A percentile compares a stretch with the other conserved stretches of the same genome.
These are phyloP conservation scores for Zygnema circumcarinatum DNA, from an alignment of 139 green algal genomes.

Conservation along the genomic window DNA sequence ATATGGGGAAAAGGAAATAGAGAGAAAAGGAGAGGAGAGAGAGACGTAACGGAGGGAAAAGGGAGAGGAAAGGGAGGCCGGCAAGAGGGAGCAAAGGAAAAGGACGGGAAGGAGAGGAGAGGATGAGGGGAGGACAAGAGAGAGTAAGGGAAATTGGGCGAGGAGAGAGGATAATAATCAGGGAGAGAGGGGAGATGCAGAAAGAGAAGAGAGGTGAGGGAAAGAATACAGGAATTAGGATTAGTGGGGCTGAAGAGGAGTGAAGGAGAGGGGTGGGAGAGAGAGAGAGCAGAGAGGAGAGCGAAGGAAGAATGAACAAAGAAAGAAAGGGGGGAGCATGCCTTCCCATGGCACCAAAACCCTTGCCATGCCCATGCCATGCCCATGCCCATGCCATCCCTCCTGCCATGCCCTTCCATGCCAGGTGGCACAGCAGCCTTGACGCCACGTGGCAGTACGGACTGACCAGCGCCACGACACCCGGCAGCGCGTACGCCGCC, in stretches of 20 bases:
- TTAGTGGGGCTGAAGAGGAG: neutral
- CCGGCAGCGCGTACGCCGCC: constrained; percentile 24
- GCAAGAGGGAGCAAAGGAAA: neutral
- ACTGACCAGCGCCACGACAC: constrained; percentile 23
- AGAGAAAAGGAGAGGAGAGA: neutral
- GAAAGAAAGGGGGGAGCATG: neutral
- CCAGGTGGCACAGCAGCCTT: neutral
- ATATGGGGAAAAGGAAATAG: neutral
- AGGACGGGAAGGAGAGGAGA: neutral
- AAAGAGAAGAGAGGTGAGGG: neutral
- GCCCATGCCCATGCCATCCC: too few relatives aligned
- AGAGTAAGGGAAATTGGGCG: neutral
- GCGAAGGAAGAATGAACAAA: neutral
- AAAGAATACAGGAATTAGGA: neutral
- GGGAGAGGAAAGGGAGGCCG: neutral
- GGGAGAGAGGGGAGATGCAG: too few relatives aligned
- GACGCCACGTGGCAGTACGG: neutral
- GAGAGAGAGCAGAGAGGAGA: neutral
- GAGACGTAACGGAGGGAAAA: neutral
- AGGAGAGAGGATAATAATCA: neutral
- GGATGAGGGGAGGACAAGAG: neutral
- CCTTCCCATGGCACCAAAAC: neutral
- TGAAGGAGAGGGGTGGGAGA: neutral
- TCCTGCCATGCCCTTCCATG: too few relatives aligned
- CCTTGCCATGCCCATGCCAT: too few relatives aligned